phyloP scores from a whole-genome alignment of 1,284 basidiomycete genomes.

The Papiliotrema laurentii region DNA sequence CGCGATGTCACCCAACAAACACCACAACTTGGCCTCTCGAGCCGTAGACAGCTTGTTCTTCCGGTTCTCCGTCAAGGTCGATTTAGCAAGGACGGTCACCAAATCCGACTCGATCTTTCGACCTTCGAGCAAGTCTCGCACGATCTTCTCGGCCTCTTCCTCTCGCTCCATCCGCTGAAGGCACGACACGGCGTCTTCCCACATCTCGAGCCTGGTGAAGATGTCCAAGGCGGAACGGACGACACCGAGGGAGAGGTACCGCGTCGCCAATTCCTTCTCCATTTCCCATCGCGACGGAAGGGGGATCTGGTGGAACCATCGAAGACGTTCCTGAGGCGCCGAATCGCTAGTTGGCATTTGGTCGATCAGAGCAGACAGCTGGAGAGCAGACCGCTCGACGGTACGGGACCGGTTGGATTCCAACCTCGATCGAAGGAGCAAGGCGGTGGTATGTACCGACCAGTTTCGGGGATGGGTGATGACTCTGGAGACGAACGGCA shows the following conservation, averaged over 20 bases:
- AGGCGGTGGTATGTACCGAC: slow-evolving; percentile 90
- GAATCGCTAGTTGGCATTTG: slow-evolving; percentile 84
- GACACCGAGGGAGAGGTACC: slow-evolving; percentile 77
- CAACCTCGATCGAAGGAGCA: slow-evolving; percentile 81
- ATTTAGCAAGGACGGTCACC: slow-evolving; percentile 62
- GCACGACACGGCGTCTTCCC: slow-evolving; percentile 89
- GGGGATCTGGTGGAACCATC: slow-evolving; percentile 71
- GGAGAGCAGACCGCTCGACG: slow-evolving; percentile 79
- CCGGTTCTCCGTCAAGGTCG: slow-evolving; percentile 50
- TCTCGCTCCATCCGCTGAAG: slow-evolving; percentile 72
- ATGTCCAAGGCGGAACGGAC: slow-evolving; percentile 82
- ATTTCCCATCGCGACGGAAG: slow-evolving; percentile 87
- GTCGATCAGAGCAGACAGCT: slow-evolving; percentile 87
- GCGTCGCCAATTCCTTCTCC: slow-evolving; percentile 77
- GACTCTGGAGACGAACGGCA: slow-evolving; percentile 80
- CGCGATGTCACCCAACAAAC: slow-evolving; percentile 89
- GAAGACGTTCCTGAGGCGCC: slow-evolving; percentile 60
- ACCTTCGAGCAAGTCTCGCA: slow-evolving; percentile 77
- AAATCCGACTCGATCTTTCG: slow-evolving; percentile 72
- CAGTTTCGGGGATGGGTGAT: slow-evolving; percentile 83
- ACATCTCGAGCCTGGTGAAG: slow-evolving; percentile 90
- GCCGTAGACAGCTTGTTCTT: slow-evolving; percentile 58
- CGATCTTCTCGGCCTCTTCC: slow-evolving; percentile 70
- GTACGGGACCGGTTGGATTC: slow-evolving; percentile 82
- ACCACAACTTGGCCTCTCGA: slow-evolving; percentile 90